phyloP scores from a whole-genome alignment of 805 yeast genomes.

The Ogataea pini region DNA sequence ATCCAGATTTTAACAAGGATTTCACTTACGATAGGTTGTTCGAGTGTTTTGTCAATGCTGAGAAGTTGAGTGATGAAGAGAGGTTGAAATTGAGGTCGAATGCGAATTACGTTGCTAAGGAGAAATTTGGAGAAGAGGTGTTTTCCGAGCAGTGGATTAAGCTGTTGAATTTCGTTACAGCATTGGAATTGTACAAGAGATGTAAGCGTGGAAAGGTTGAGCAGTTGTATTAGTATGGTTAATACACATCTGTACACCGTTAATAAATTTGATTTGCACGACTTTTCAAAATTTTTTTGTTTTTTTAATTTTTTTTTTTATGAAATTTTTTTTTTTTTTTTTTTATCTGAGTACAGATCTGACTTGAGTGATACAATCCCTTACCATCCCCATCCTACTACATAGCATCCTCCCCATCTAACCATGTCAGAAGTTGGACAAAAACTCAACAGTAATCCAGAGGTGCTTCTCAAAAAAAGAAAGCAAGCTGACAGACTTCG shows the following conservation, averaged over 20 bases:
- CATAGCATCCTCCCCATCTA: too few species aligned
- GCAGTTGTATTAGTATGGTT: constrained; percentile 32
- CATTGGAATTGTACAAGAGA: constrained; percentile 25
- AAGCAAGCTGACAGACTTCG: constrained; percentile 75
- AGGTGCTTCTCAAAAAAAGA: constrained; percentile 73
- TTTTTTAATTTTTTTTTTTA: constrained; percentile 8
- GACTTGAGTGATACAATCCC: too few species aligned
- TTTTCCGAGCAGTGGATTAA: constrained; percentile 29
- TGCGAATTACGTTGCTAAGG: constrained; percentile 26
- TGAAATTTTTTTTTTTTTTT: constrained; percentile 4
- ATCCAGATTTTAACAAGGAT: constrained; percentile 60
- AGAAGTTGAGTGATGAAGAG: constrained; percentile 13
- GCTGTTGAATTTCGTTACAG: constrained; percentile 14
- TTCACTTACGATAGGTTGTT: constrained; percentile 39
- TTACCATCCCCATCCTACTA: too few species aligned
- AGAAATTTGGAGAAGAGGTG: constrained; percentile 30
- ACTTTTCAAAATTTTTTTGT: constrained; percentile 4
- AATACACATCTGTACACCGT: constrained; percentile 9
- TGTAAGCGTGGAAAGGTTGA: constrained; percentile 33
- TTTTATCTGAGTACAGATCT: constrained; percentile 5
- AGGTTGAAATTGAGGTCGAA: constrained; percentile 24
- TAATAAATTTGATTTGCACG: constrained; percentile 7
- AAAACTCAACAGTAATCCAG: constrained; percentile 68
- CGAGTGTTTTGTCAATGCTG: constrained; percentile 45
- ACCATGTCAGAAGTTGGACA: constrained; percentile 31